These are phyloP conservation scores for Dioszegia aurantiaca DNA, from an alignment of 768 basidiomycete genomes.

Conservation along the genomic window DNA sequence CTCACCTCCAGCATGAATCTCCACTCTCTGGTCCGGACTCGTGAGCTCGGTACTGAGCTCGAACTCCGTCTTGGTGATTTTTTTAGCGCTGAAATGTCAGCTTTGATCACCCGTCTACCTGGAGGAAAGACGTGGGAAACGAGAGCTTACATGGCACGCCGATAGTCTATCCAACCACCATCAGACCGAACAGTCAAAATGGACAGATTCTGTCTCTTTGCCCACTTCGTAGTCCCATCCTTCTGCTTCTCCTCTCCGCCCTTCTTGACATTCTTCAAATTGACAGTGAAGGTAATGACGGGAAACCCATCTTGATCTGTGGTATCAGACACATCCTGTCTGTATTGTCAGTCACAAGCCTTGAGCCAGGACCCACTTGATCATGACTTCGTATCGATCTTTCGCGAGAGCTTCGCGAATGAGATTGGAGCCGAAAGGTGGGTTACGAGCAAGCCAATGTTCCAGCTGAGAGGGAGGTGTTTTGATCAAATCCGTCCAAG, in stretches of 20 bases:
- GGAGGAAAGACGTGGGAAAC: neutral
- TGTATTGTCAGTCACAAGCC: neutral
- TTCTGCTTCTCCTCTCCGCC: slow-evolving; percentile 53
- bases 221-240: neutral
- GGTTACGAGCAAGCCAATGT: slow-evolving; percentile 23
- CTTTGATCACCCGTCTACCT: neutral
- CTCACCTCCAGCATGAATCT: slow-evolving; percentile 5
- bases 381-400: slow-evolving; percentile 17
- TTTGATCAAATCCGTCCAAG: slow-evolving; percentile 27
- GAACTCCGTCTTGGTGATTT: slow-evolving; percentile 56
- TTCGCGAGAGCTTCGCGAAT: slow-evolving; percentile 19
- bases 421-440: slow-evolving; percentile 27
- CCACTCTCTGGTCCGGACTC: slow-evolving; percentile 66
- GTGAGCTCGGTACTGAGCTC: slow-evolving; percentile 60
- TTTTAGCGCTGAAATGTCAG: slow-evolving; percentile 62
- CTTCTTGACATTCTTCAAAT: slow-evolving; percentile 62
- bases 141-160: slow-evolving; percentile 65
- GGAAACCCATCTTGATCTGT: slow-evolving; percentile 67
- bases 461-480: slow-evolving; percentile 27
- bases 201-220: slow-evolving; percentile 42
- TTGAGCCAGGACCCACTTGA: slow-evolving; percentile 12
- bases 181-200: slow-evolving; percentile 63
- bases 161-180: slow-evolving; percentile 70
- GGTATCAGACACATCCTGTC: slow-evolving; percentile 32
- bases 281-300: slow-evolving; percentile 60